A percentile compares a stretch with the other conserved stretches of the same genome.
These are phyloP conservation scores for Rhynchospora tenuis DNA, from an alignment of 176 grass and related monocot species.

Conservation along the genomic window DNA sequence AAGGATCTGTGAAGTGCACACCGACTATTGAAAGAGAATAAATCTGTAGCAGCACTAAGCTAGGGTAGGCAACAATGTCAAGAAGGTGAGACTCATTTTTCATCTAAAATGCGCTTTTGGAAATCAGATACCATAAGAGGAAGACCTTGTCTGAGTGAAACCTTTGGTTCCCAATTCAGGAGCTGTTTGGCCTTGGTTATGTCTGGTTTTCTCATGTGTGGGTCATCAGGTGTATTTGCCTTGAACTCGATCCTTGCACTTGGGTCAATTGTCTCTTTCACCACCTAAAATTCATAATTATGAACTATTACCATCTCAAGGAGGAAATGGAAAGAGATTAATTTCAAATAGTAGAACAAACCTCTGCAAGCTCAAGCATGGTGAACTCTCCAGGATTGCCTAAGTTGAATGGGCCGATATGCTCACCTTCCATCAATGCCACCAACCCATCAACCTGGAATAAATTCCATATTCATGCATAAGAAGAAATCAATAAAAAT, in stretches of 20 bases:
- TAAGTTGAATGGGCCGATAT: constrained; percentile 94
- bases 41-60: constrained; percentile 6
- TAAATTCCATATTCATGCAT: not conserved
- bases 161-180: constrained; percentile 85
- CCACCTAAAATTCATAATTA: constrained; percentile 42
- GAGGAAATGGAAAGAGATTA: not conserved
- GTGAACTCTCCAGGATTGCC: constrained; percentile 96
- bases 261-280: constrained; percentile 84
- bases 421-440: constrained; percentile 75
- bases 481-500: not conserved
- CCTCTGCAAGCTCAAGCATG: constrained; percentile 93
- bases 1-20: constrained; percentile 23
- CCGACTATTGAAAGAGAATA: constrained; percentile 1
- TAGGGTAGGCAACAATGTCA: constrained; percentile 27
- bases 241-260: constrained; percentile 71
- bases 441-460: constrained; percentile 78
- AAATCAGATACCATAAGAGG: constrained; percentile 83
- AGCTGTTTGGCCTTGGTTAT: constrained; percentile 77
- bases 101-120: constrained; percentile 72
- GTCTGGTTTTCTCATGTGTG: constrained; percentile 97
- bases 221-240: constrained; percentile 84
- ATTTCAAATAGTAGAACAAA: constrained; percentile 24
- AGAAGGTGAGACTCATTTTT: constrained; percentile 31
- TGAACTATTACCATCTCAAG: not conserved
- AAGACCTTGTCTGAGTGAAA: constrained; percentile 69